Base-by-base conservation (phyloP, 176 grass and related monocot genomes). In the Oryza meridionalis region DNA sequence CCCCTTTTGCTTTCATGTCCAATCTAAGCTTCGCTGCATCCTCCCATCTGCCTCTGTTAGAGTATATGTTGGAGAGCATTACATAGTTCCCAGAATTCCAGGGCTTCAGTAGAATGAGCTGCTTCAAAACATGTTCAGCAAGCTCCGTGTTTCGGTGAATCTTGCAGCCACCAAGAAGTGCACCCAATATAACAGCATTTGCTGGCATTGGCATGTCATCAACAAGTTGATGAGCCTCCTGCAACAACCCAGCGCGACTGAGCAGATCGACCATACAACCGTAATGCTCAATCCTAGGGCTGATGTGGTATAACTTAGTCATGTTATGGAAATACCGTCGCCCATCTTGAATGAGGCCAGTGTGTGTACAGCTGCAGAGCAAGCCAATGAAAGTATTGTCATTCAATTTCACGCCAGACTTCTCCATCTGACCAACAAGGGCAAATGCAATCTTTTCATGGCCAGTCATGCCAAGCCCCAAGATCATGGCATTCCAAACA, bases 181-280 rank as follows among this genome's bases (percentile, higher is more conserved):
- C 69, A 3, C 90, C 92, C 92, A 87, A 94, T 25, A 92, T 62
- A 29, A 92, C 85, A 13, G 90, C 90, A 81, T 92, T 92, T 62
- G 93, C 75, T 74, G 88, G 65, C 87, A 92, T 88, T 14, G 90
- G 87, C 87, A 94, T 94, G 38, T 88, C 82, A 10, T 86, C 13
- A 11, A 94, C 90, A 21, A 90, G 70, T 71, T 78, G 82, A 58
- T 71, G 82, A 77, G 92, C 92, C 50, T 88, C 84, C 45, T 90
- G 64, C 61, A 94, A 68, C 70, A 92, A 84, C 0, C 92, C 92
- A 14, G 90, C 82, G 40, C 92, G 90, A 58, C 90, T 87, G 50
- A 94, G 79, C n/a, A 94, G 78, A 77, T 94, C 92, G 1, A 94
- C 85, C 85, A 94, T 94, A 77, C 75, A 81, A 63, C 90, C 92